Conservation (phyloP, 768 basidiomycete species). For the Tremella yokohamensis region DNA sequence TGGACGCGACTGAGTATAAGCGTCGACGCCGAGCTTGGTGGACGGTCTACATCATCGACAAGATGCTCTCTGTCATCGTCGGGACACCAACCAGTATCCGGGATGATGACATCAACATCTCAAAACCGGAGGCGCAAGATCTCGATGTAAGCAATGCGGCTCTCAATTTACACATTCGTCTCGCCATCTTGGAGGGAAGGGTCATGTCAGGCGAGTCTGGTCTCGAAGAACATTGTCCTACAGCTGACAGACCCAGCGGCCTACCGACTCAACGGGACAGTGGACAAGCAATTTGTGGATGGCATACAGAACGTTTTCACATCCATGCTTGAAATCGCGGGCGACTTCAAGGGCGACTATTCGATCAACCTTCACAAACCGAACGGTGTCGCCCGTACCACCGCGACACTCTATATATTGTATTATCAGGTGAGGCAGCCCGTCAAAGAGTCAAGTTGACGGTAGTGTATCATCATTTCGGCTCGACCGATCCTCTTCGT, state of each 20-base stretch:
- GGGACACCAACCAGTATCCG: not conserved
- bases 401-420: not conserved
- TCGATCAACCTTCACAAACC: not conserved
- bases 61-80: not conserved
- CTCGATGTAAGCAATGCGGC: not conserved
- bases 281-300: not conserved
- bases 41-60: conserved; percentile 2
- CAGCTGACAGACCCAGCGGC: not conserved
- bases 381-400: not conserved
- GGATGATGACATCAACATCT: not conserved
- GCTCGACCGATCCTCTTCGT: not conserved
- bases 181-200: not conserved
- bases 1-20: not conserved
- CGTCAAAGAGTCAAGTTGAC: not conserved
- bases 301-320: not conserved
- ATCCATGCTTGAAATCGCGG: not conserved
- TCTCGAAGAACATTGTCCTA: not conserved
- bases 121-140: not conserved
- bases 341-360: not conserved
- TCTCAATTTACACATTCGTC: not conserved
- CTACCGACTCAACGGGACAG: not conserved
- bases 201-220: not conserved
- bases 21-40: conserved; percentile 1
- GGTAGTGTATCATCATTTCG: not conserved
- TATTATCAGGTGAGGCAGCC: not conserved